phyloP scores from a whole-genome alignment of 2,329 filamentous ascomycete genomes.

The Stemphylium lycopersici region DNA sequence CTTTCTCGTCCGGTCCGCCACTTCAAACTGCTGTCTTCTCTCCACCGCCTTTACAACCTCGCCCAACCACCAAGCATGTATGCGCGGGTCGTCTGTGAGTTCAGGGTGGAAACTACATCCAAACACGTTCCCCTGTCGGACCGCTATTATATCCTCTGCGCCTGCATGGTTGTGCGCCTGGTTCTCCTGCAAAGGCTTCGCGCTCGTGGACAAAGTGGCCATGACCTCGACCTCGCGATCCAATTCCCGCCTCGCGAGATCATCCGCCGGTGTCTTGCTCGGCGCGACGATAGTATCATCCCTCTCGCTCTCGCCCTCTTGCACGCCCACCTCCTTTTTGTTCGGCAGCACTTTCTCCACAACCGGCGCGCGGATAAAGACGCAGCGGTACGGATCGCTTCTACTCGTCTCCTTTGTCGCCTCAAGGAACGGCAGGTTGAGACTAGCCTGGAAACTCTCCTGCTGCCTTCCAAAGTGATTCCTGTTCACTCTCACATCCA shows the following conservation, averaged over 20 bases:
- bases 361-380: slow-evolving; percentile 94
- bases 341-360: slow-evolving; percentile 78
- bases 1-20: slow-evolving; percentile 39
- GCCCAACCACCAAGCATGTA: slow-evolving; percentile 91
- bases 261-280: slow-evolving; percentile 55
- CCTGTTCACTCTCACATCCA: slow-evolving; percentile 87
- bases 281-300: slow-evolving; percentile 65
- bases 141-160: slow-evolving; percentile 77
- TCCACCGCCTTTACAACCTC: slow-evolving; percentile 61
- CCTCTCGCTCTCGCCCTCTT: slow-evolving; percentile 54
- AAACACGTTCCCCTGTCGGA: slow-evolving; percentile 88
- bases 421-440: slow-evolving; percentile 74
- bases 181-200: slow-evolving; percentile 55
- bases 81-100: slow-evolving; percentile 82
- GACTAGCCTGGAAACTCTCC: slow-evolving; percentile 82
- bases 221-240: slow-evolving; percentile 63
- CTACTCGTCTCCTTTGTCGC: slow-evolving; percentile 33
- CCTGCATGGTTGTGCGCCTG: slow-evolving; percentile 54
- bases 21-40: slow-evolving; percentile 40
- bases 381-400: slow-evolving; percentile 70
- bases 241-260: slow-evolving; percentile 53
- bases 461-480: slow-evolving; percentile 96
- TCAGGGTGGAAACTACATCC: slow-evolving; percentile 97
- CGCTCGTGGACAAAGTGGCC: slow-evolving; percentile 61
- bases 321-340: slow-evolving; percentile 52